A percentile compares a stretch with the other conserved stretches of the same genome.
phyloP scores from a whole-genome alignment of 176 grass and related monocot genomes.

The Triticum dicoccoides region DNA sequence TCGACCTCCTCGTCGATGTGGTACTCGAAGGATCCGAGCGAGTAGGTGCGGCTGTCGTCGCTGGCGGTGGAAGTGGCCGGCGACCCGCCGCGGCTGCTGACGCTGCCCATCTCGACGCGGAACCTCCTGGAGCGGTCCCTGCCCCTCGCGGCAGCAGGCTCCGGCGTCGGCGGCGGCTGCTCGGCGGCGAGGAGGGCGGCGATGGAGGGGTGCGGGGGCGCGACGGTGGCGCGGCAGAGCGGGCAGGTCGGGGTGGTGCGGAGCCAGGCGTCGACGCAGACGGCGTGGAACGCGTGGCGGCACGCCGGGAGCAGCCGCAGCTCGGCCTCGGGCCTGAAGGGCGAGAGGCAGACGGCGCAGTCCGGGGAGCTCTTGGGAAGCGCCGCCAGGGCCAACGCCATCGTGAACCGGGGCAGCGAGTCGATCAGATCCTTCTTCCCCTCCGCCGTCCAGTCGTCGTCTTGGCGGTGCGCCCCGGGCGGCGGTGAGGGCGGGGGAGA shows the following conservation, averaged over 20 bases:
- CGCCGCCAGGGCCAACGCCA: conserved; percentile 57
- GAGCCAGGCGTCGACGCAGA: conserved; percentile 89
- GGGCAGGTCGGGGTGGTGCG: conserved; percentile 80
- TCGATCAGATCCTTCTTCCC: conserved; percentile 48
- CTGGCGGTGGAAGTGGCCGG: background rate
- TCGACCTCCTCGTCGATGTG: conserved; percentile 88
- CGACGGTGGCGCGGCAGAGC: conserved; percentile 77
- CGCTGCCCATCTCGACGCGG: conserved; percentile 80
- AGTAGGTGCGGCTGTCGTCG: conserved; percentile 52
- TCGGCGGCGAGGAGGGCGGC: conserved; percentile 42
- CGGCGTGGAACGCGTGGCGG: conserved; percentile 87
- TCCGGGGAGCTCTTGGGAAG: conserved; percentile 77
- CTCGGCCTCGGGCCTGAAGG: conserved; percentile 69
- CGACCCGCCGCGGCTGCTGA: conserved; percentile 52
- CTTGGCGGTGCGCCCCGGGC: background rate
- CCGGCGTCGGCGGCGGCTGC: background rate
- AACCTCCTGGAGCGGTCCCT: conserved; percentile 42
- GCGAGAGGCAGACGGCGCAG: conserved; percentile 89
- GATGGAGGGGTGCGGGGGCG: conserved; percentile 47
- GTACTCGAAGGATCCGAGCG: conserved; percentile 86
- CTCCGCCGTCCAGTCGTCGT: background rate
- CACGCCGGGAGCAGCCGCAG: conserved; percentile 86
- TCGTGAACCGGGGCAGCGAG: conserved; percentile 80
- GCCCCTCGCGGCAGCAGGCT: background rate
- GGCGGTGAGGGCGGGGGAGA: background rate